Evolutionary conservation across 805 yeast species (phyloP).

Genomic region (Candida piceae): DNA sequence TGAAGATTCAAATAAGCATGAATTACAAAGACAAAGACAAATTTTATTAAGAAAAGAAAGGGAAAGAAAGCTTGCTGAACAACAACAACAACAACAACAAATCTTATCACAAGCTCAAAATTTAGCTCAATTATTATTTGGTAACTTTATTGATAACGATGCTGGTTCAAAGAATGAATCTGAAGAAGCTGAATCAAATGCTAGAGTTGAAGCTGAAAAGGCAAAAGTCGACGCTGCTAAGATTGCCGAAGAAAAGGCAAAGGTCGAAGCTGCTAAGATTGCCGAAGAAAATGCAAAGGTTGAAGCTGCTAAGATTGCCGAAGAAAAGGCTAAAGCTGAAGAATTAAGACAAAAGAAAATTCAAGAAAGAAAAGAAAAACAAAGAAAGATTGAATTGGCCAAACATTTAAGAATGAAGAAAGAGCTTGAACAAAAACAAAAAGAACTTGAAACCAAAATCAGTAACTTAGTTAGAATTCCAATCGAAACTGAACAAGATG

Average conservation of each 20-base stretch:
- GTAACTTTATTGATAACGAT: neutral
- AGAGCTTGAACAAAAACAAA: constrained; percentile 1
- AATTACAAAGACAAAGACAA: constrained; percentile 1
- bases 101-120: neutral
- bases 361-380: constrained; percentile 4
- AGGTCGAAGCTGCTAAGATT: too few species aligned
- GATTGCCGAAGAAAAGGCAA: neutral
- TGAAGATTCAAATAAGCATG: neutral
- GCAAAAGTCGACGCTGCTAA: neutral
- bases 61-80: neutral
- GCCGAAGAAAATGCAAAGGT: constrained; percentile 1
- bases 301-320: constrained; percentile 1
- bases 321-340: neutral
- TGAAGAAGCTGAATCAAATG: neutral
- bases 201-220: neutral
- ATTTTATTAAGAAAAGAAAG: neutral
- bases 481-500: too few species aligned
- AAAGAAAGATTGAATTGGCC: constrained; percentile 2
- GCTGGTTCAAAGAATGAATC: neutral
- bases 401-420: constrained; percentile 1
- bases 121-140: constrained; percentile 1
- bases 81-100: neutral
- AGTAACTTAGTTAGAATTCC: constrained; percentile 8
- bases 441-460: constrained; percentile 1
- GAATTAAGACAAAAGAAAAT: neutral